Base-by-base conservation (phyloP, 768 basidiomycete species). In the Fistulinella prunicolor region DNA sequence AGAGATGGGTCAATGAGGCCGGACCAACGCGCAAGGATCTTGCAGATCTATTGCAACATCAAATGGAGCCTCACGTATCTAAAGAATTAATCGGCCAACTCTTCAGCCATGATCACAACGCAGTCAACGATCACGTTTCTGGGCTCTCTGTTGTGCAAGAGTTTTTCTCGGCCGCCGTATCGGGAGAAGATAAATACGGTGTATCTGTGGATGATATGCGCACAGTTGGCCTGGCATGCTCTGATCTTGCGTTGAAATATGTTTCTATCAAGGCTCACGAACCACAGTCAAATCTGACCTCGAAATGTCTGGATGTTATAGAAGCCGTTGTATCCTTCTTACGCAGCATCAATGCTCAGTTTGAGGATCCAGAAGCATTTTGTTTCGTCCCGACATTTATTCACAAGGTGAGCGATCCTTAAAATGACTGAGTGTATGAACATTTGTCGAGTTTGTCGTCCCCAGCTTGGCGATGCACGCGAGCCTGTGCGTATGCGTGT, bases 31-130 rank as follows among this genome's bases (percentile, higher is more conserved):
- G 91, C 46, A 87, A 90, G 62, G 95, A 98, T 59, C 76, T 97
- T 13, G 80, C 86, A 30, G 95, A 97, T 35, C 70, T 84, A 12
- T 72, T 98, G 40, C 87, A 91, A 57, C 81, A 77, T 54, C 96
- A 99, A 67, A 97, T 98, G 93, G 93, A 94, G 56, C 77, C 83
- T 9, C 79, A 87, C 59, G 76, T 80, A 6, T 86, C 87, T 3
- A 83, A 85, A 51, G 87, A 94, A 2, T 69, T 98, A 3, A 66
- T 88, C 12, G 68, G 79, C 5, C 81, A 81, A 23, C 74, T 99
- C 23, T 99, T 97, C 73, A 97, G 95, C 61, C 89, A 88, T 51
- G 96, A 96, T 58, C 96, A 97, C 65, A 90, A 87, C 55, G 91
- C 94, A 6, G 86, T 97, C 54, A 94, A 92, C 58, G 96, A 98